These are phyloP conservation scores for Hypoxylon sp. DNA, from an alignment of 2,329 filamentous ascomycete genomes.

Conservation along the genomic window DNA sequence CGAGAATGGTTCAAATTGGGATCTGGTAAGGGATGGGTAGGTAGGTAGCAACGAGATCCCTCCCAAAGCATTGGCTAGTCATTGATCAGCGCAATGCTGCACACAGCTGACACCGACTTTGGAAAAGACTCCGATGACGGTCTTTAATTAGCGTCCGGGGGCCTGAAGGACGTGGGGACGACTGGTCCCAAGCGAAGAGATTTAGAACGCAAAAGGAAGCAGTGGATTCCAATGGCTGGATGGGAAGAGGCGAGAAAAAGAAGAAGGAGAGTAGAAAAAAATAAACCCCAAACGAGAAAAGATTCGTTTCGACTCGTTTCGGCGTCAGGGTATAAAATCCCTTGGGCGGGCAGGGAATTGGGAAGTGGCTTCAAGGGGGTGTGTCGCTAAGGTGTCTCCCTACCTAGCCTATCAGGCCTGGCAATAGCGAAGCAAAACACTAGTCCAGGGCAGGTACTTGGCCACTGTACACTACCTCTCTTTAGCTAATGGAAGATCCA, in stretches of 20 bases:
- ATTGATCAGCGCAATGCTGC: constrained; percentile 36
- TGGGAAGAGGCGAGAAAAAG: constrained; percentile 33
- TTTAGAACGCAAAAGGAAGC: constrained; percentile 41
- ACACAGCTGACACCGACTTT: constrained; percentile 37
- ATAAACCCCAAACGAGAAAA: constrained; percentile 29
- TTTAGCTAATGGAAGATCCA: too few species aligned
- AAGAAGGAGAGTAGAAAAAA: constrained; percentile 30
- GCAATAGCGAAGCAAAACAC: background rate
- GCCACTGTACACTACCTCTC: background rate
- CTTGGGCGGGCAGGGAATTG: constrained; percentile 34
- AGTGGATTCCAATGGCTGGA: constrained; percentile 33
- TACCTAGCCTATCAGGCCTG: constrained; percentile 12
- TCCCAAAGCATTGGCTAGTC: constrained; percentile 32
- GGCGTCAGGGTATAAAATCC: constrained; percentile 36
- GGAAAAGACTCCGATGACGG: constrained; percentile 44
- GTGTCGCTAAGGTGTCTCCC: constrained; percentile 34
- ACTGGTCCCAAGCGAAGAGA: constrained; percentile 31
- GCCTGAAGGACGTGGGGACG: constrained; percentile 28
- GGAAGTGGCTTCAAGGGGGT: constrained; percentile 34
- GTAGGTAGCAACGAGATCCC: constrained; percentile 37
- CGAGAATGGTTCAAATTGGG: constrained; percentile 34
- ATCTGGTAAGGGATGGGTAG: constrained; percentile 41
- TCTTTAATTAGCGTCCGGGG: constrained; percentile 45
- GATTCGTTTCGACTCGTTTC: constrained; percentile 40
- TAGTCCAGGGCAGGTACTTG: constrained; percentile 6